A percentile compares a stretch with the other conserved stretches of the same genome.
phyloP scores from a whole-genome alignment of 176 grass and related monocot genomes.

The Oryza glumipatula region DNA sequence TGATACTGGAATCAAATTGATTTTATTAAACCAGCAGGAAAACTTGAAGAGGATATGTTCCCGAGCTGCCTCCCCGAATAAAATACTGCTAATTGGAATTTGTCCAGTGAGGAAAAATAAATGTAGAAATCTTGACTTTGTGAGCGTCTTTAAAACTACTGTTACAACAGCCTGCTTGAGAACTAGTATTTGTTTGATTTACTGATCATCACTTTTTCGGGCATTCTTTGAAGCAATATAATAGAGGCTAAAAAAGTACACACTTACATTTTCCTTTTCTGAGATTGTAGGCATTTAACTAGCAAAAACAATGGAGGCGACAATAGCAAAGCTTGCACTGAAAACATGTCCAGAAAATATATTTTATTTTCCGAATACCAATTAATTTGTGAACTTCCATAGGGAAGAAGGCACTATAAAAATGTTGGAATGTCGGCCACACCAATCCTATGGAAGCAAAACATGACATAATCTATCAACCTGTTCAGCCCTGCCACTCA shows the following conservation, averaged over 20 bases:
- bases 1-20: not conserved
- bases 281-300: not conserved
- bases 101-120: not conserved
- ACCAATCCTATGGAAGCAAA: not conserved
- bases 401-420: not conserved
- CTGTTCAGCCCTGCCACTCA: constrained; percentile 1
- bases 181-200: not conserved
- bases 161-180: not conserved
- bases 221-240: not conserved
- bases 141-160: not conserved
- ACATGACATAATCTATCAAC: not conserved
- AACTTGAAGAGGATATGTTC: not conserved
- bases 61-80: not conserved
- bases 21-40: not conserved
- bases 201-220: not conserved
- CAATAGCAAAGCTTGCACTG: not conserved
- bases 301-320: not conserved
- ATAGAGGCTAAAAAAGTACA: not conserved
- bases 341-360: constrained; percentile 8
- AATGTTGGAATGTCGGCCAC: constrained; percentile 16
- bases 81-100: not conserved
- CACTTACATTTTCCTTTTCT: not conserved
- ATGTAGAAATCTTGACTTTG: not conserved
- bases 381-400: not conserved
- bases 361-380: not conserved